A percentile compares a stretch with the other conserved stretches of the same genome.
Conservation (phyloP, 2,329 filamentous ascomycete genomes). For the Venturia effusa region DNA sequence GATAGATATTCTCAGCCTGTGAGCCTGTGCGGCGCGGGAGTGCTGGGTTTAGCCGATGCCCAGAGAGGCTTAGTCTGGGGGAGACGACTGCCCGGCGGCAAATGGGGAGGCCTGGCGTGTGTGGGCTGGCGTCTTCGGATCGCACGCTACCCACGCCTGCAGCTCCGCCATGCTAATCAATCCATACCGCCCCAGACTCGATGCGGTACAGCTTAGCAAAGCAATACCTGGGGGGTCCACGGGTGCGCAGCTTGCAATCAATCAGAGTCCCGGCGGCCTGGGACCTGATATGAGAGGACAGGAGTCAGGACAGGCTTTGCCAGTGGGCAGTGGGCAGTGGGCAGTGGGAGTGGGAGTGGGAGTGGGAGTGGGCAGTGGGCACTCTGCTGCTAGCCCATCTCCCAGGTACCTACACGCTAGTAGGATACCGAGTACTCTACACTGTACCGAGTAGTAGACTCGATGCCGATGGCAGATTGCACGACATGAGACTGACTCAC, state of each 20-base stretch:
- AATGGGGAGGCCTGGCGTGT: conserved; percentile 1
- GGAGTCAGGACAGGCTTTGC: not conserved
- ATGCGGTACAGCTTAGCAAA: not conserved
- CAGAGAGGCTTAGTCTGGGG: not conserved
- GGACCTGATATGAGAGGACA: not conserved
- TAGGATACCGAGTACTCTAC: too few relatives aligned
- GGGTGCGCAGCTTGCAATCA: not conserved
- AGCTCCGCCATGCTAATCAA: not conserved
- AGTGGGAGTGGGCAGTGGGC: too few relatives aligned
- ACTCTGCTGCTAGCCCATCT: too few relatives aligned
- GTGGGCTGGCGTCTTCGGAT: too few relatives aligned
- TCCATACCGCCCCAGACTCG: not conserved
- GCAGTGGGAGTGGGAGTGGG: too few relatives aligned
- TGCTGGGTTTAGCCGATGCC: not conserved
- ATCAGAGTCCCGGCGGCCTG: not conserved
- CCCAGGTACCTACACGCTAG: too few relatives aligned
- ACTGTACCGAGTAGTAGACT: too few relatives aligned
- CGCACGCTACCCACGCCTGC: not conserved
- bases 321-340: not conserved
- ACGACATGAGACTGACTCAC: too few relatives aligned
- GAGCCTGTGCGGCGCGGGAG: not conserved
- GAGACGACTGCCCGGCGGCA: not conserved
- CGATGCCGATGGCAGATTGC: too few relatives aligned
- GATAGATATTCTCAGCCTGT: too few relatives aligned
- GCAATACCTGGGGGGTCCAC: too few relatives aligned